Conservation (phyloP, 163 green algal genomes). For the Chlamydomonas reinhardtii region DNA sequence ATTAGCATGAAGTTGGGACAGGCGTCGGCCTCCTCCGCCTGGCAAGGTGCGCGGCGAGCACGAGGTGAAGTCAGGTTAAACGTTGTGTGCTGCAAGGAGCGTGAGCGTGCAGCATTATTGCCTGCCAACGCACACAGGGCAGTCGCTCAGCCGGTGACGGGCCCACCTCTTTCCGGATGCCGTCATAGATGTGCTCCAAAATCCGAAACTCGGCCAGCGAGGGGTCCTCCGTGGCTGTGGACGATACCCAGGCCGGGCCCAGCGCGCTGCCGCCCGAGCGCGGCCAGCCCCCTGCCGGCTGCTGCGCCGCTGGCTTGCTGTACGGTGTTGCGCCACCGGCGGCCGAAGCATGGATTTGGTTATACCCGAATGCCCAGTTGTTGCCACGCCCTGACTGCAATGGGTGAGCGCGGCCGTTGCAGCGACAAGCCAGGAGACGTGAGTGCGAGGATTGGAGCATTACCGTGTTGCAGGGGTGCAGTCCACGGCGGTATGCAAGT, state of each 20-base stretch:
- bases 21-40: conserved; percentile 56
- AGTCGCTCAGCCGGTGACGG: too few relatives aligned
- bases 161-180: conserved; percentile 29
- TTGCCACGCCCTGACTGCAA: conserved; percentile 58
- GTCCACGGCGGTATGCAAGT: too few relatives aligned
- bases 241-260: conserved; percentile 37
- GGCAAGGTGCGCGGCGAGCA: neutral
- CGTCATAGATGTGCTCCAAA: conserved; percentile 54
- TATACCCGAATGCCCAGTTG: conserved; percentile 66
- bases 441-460: neutral
- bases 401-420: too few relatives aligned
- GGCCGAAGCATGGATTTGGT: conserved; percentile 16
- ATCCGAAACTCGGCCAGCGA: conserved; percentile 48
- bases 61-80: too few relatives aligned
- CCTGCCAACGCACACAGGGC: too few relatives aligned
- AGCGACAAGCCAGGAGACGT: neutral
- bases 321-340: neutral
- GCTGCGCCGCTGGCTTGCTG: neutral
- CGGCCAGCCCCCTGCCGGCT: too few relatives aligned
- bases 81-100: too few relatives aligned
- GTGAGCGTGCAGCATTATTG: too few relatives aligned
- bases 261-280: neutral
- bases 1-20: conserved; percentile 62
- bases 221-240: conserved; percentile 39
- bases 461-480: too few relatives aligned